Evolutionary conservation across 176 grass and related monocot genomes (phyloP).

Genomic region (Thinopyrum elongatum): DNA sequence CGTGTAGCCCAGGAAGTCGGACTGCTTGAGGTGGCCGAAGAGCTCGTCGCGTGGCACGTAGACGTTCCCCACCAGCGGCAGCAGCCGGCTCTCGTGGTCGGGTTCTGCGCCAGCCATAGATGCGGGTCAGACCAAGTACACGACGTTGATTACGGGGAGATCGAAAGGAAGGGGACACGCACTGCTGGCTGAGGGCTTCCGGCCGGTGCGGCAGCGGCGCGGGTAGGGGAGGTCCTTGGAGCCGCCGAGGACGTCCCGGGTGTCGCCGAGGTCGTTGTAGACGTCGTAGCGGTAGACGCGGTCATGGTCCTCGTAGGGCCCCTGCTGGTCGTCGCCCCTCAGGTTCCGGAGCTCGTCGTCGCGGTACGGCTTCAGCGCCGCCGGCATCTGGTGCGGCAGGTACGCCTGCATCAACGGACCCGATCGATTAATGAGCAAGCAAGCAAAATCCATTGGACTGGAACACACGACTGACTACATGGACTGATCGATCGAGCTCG

Average conservation of each 20-base stretch:
- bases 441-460: no score
- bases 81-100: neutral
- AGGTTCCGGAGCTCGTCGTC: slow-evolving; percentile 22
- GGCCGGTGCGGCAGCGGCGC: slow-evolving; percentile 9
- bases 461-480: no score
- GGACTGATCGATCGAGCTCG: no score
- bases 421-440: no score
- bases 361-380: slow-evolving; percentile 4
- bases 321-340: neutral
- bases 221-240: slow-evolving; percentile 3
- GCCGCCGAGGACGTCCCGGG: neutral
- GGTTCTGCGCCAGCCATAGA: neutral
- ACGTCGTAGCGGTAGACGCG: slow-evolving; percentile 27
- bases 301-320: neutral
- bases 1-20: neutral
- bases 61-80: neutral
- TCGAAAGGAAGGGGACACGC: neutral
- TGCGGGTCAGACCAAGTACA: neutral
- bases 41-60: neutral
- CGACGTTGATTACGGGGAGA: no score
- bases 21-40: neutral
- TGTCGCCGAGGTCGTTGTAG: slow-evolving; percentile 27
- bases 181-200: neutral
- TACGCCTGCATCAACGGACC: neutral
- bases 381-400: slow-evolving; percentile 17